Evolutionary conservation across 225 moss, liverwort and hornwort genomes (phyloP), one percentile per base, ranked within the genome.

Genomic region (Marchantia polymorpha): DNA sequence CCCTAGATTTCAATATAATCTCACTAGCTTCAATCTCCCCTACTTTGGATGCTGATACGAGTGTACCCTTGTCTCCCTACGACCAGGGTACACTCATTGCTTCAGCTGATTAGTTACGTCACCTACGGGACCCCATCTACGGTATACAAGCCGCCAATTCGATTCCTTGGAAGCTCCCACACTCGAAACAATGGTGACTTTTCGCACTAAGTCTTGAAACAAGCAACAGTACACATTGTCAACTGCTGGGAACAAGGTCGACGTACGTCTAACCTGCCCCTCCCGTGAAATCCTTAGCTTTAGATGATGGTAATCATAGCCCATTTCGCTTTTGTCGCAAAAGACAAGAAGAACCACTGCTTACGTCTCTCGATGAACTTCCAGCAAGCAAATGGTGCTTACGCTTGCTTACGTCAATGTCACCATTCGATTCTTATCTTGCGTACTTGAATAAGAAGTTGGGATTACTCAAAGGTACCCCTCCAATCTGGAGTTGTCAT

Each of bases 401-500:
- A 48, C 71, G 71, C 22, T 49, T n/a, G 72, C 72, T 72, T 72
- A 72, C 72, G 72, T 72, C 72, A 72, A 72, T 47, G 39, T 72
- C 72, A 49, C 12, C 13, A 31, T n/a, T 31, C 31, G 67, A 31
- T 67, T 30, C 67, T 67, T 67, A 67, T n/a, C 67, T 67, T 29
- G 30, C 31, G 67, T 67, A 67, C 67, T 30, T 67, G 29, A 30
- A 14, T 27, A 26, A 67, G 67, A 67, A 67, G 67, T 67, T 67
- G 67, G 67, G 67, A 67, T 25, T 67, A 67, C 67, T 67, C 67
- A 29, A 67, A 29, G 65, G 65, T 65, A 65, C 65, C 26, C 26
- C 19, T 59, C n/a, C 27, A 67, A 15, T 1, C 14, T 67, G 12
- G 0, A 14, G 29, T 67, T 29, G 15, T 29, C 10, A 67, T 67